Evolutionary conservation across 345 rosid genomes (phyloP).

Genomic region (Euphorbia tirucalli): DNA sequence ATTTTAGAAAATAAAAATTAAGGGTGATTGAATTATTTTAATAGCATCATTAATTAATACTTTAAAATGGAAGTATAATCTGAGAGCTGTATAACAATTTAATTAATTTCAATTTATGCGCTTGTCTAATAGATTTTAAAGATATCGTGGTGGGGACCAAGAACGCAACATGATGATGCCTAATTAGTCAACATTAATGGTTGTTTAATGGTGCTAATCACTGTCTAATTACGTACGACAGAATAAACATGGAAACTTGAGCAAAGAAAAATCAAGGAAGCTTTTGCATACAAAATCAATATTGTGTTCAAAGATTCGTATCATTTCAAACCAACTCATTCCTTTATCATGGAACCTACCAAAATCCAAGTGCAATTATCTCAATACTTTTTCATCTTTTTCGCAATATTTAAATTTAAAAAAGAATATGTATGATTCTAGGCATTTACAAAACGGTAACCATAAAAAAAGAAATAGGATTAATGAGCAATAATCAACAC

Average conservation of each 20-base stretch:
- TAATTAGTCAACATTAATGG: conserved; percentile 8
- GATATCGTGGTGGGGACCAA: background rate
- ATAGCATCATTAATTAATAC: too few relatives aligned
- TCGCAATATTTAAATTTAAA: background rate
- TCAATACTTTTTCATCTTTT: too few relatives aligned
- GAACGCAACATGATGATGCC: background rate
- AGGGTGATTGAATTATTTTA: too few relatives aligned
- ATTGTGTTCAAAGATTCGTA: background rate
- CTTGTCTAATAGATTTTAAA: background rate
- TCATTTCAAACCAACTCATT: background rate
- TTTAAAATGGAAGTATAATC: too few relatives aligned
- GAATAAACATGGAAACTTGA: background rate
- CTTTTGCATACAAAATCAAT: background rate
- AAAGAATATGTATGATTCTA: too few relatives aligned
- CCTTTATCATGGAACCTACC: background rate
- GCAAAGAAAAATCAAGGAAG: background rate
- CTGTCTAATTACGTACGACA: background rate
- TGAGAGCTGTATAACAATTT: too few relatives aligned
- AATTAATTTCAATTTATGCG: too few relatives aligned
- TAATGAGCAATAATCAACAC: too few relatives aligned
- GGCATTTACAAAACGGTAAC: too few relatives aligned
- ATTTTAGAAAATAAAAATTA: too few relatives aligned
- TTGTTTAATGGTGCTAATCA: background rate
- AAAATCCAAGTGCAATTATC: background rate
- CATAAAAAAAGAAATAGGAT: too few relatives aligned